phyloP scores from a whole-genome alignment of 495 filamentous ascomycete species.

The Xylaria palmicola region DNA sequence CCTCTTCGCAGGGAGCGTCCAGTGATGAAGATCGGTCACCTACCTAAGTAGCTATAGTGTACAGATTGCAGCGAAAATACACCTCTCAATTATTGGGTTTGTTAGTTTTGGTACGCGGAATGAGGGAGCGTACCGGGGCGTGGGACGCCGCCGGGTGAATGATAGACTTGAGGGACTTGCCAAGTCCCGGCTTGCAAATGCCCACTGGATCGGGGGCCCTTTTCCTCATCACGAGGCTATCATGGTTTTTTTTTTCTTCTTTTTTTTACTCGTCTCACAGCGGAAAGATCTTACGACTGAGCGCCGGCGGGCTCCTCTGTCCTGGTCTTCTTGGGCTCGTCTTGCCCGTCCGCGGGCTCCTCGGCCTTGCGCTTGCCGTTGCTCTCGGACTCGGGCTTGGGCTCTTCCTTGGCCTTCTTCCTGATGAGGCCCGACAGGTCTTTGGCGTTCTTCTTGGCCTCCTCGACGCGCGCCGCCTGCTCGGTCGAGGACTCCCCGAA shows the following conservation, averaged over 20 bases:
- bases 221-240: no score
- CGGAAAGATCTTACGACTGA: neutral
- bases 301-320: conserved; percentile 20
- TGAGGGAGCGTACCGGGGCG: no score
- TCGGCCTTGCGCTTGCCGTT: conserved; percentile 49
- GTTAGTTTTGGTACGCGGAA: no score
- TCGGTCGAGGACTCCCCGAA: conserved; percentile 64
- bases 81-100: neutral
- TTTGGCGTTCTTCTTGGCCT: conserved; percentile 75
- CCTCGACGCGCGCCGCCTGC: conserved; percentile 66
- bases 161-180: no score
- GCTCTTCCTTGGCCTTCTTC: conserved; percentile 61
- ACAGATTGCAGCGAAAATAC: neutral
- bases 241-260: no score
- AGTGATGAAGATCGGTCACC: neutral
- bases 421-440: conserved; percentile 86
- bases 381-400: conserved; percentile 29
- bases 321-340: conserved; percentile 40
- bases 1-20: neutral
- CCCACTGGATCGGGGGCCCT: no score
- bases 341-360: conserved; percentile 38
- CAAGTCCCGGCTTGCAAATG: no score
- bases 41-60: neutral
- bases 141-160: no score
- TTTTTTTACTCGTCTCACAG: no score